A percentile compares a stretch with the other conserved stretches of the same genome.
Evolutionary conservation across 805 yeast genomes (phyloP).

Genomic region (Candida loeiensis): DNA sequence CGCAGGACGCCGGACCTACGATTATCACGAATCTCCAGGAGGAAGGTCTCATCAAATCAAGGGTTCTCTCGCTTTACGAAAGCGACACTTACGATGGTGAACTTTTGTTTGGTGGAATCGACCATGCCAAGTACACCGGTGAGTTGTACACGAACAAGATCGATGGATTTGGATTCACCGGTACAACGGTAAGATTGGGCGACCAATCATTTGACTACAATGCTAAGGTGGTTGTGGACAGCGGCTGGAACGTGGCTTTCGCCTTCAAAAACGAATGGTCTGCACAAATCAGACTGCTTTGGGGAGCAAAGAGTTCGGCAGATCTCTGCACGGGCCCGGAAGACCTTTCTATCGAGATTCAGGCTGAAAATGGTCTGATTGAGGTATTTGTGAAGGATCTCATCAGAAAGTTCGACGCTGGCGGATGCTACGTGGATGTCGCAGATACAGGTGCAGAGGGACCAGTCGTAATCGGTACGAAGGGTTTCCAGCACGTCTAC

Average conservation of each 20-base stretch:
- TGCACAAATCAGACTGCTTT: not conserved
- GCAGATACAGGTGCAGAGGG: not conserved
- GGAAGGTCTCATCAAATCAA: conserved; percentile 53
- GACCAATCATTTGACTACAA: not conserved
- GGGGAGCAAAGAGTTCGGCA: not conserved
- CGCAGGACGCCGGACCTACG: conserved; percentile 49
- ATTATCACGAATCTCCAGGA: conserved; percentile 58
- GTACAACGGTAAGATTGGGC: not conserved
- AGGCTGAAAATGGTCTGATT: conserved; percentile 1
- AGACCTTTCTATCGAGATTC: not conserved
- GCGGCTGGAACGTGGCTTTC: not conserved
- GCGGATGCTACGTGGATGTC: not conserved
- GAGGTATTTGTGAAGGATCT: not conserved
- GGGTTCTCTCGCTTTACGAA: conserved; percentile 61
- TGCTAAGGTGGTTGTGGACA: not conserved
- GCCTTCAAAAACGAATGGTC: not conserved
- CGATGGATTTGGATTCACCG: not conserved
- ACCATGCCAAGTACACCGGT: conserved; percentile 13
- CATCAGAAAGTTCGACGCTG: not conserved
- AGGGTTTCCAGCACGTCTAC: conserved; percentile 1
- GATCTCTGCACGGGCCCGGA: not conserved
- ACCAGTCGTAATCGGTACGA: not conserved
- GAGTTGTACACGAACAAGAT: conserved; percentile 12
- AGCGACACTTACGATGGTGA: conserved; percentile 26
- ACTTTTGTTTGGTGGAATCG: conserved; percentile 13